phyloP scores from a whole-genome alignment of 768 basidiomycete genomes.

The Cubamyces sp. region DNA sequence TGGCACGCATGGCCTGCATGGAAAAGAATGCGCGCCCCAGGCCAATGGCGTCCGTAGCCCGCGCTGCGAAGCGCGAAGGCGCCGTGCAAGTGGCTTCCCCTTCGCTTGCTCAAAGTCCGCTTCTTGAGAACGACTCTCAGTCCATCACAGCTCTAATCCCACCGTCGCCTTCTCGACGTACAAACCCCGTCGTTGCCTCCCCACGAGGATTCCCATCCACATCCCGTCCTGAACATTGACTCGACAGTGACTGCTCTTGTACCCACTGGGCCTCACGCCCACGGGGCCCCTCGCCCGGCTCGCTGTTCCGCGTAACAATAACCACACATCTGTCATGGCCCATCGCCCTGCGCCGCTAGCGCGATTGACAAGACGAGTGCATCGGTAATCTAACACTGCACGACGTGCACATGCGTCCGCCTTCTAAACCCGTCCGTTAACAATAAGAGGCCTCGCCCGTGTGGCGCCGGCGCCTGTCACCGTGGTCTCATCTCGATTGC shows the following conservation, averaged over 20 bases:
- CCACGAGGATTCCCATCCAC: too few species aligned
- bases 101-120: background rate
- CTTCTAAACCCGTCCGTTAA: background rate
- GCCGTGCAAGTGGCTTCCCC: background rate
- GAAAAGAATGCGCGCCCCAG: background rate
- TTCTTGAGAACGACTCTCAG: background rate
- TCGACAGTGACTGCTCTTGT: background rate
- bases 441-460: conserved; percentile 9
- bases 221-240: too few species aligned
- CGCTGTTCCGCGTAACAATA: conserved; percentile 6
- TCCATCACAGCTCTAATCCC: background rate
- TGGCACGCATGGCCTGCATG: background rate
- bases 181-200: too few species aligned
- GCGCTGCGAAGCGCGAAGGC: background rate
- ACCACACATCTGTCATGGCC: background rate
- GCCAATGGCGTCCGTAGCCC: background rate
- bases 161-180: background rate
- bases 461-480: conserved; percentile 1
- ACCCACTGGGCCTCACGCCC: background rate
- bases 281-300: background rate
- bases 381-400: conserved; percentile 1
- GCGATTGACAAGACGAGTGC: background rate
- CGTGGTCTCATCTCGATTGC: background rate
- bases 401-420: background rate
- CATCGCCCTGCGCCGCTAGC: background rate